A percentile compares a stretch with the other conserved stretches of the same genome.
phyloP scores from a whole-genome alignment of 2,329 filamentous ascomycete genomes.

The Thielaviopsis ethacetica region DNA sequence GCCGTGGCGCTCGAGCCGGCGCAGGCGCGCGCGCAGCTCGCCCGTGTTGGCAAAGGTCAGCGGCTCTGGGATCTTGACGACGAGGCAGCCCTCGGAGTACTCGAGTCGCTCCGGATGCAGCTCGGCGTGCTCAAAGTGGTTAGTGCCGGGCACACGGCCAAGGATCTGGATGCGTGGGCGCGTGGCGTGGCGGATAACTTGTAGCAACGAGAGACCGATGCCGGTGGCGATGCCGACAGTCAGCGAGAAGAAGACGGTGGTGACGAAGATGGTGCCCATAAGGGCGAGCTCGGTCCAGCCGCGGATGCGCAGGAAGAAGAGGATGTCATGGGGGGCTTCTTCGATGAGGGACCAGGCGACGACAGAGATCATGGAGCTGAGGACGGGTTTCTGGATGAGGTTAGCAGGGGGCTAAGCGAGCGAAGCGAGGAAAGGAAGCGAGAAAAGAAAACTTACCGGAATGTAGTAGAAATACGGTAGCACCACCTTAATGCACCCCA shows the following conservation, averaged over 20 bases:
- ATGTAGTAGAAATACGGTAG: slow-evolving; percentile 89
- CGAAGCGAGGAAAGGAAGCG: background rate
- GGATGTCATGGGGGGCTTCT: slow-evolving; percentile 82
- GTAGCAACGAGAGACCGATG: slow-evolving; percentile 75
- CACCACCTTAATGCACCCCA: slow-evolving; percentile 66
- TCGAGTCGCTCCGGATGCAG: slow-evolving; percentile 58
- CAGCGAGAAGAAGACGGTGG: slow-evolving; percentile 90
- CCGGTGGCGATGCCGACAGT: slow-evolving; percentile 87
- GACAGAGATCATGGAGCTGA: slow-evolving; percentile 87
- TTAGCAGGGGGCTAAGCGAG: background rate
- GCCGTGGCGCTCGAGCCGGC: slow-evolving; percentile 80
- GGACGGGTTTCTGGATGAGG: slow-evolving; percentile 60
- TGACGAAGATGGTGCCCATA: slow-evolving; percentile 78
- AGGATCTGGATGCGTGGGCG: slow-evolving; percentile 91
- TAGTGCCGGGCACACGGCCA: slow-evolving; percentile 69
- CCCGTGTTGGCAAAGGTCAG: slow-evolving; percentile 95
- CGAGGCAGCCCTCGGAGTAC: slow-evolving; percentile 79
- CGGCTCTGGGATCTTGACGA: slow-evolving; percentile 95
- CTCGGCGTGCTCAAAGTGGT: slow-evolving; percentile 74
- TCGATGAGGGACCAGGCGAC: slow-evolving; percentile 91
- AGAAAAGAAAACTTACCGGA: slow-evolving; percentile 44
- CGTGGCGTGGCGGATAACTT: slow-evolving; percentile 80
- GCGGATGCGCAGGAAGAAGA: slow-evolving; percentile 72
- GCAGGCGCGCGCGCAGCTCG: slow-evolving; percentile 68
- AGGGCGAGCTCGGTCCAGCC: slow-evolving; percentile 75